Evolutionary conservation across 495 filamentous ascomycete species (phyloP).

Genomic region (Pseudomonodictys pantanalensis): DNA sequence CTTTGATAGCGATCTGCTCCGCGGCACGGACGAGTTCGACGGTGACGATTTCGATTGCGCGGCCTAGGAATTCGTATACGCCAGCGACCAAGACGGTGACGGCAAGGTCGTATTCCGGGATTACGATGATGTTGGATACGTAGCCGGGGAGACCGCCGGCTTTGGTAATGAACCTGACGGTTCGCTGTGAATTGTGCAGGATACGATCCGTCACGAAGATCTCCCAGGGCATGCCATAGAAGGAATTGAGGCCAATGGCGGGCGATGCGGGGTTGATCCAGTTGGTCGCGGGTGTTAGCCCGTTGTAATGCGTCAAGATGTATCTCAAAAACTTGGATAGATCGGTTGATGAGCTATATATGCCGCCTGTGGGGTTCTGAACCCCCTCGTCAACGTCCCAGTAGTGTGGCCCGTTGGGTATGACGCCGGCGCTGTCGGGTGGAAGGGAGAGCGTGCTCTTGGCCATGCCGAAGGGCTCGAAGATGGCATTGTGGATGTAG

Average conservation of each 20-base stretch:
- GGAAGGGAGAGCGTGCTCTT: slow-evolving; percentile 32
- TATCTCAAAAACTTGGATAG: slow-evolving; percentile 37
- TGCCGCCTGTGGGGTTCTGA: slow-evolving; percentile 38
- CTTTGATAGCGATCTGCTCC: slow-evolving; percentile 30
- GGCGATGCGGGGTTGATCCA: slow-evolving; percentile 38
- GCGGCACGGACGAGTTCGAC: slow-evolving; percentile 59
- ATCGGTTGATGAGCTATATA: slow-evolving; percentile 38
- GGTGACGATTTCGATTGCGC: slow-evolving; percentile 31
- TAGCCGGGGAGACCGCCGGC: slow-evolving; percentile 37
- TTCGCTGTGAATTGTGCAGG: slow-evolving; percentile 26
- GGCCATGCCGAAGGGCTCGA: slow-evolving; percentile 36
- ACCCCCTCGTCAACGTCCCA: slow-evolving; percentile 40
- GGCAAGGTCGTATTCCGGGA: slow-evolving; percentile 42
- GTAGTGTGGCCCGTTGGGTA: slow-evolving; percentile 34
- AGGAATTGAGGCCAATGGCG: slow-evolving; percentile 24
- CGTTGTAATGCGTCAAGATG: slow-evolving; percentile 41
- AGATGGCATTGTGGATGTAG: slow-evolving; percentile 38
- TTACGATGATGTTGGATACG: slow-evolving; percentile 27
- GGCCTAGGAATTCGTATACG: slow-evolving; percentile 9
- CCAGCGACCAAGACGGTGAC: slow-evolving; percentile 38
- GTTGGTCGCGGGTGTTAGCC: slow-evolving; percentile 36
- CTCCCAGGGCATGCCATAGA: slow-evolving; percentile 44
- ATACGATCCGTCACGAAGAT: slow-evolving; percentile 38
- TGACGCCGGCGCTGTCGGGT: slow-evolving; percentile 36
- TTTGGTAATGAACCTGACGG: slow-evolving; percentile 40